Evolutionary conservation across 176 grass and related monocot species (phyloP), one percentile per base, ranked within the genome.

Genomic region (Zoysia pacifica): DNA sequence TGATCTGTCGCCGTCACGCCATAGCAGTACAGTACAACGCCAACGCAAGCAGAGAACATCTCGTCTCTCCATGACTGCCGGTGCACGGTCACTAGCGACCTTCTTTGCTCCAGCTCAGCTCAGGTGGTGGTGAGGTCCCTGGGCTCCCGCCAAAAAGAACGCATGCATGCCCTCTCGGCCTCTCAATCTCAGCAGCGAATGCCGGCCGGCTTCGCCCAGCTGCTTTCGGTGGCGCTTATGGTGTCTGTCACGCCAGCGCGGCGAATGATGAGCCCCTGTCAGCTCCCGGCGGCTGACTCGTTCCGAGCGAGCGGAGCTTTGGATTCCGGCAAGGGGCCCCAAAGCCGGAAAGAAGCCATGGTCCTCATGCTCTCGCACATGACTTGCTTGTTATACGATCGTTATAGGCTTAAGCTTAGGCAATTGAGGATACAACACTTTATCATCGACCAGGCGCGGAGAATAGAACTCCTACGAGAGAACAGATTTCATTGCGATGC

Each of bases 321-420:
- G 80, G 86, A 87, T 70, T 62, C 79, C 73, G 70, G 73, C 73
- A 64, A 5, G 71, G 14, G 85, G 6, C 47, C 65, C 37, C 49
- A 5, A 28, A 76, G 8, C 3, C 73, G 13, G 55, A 56, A 82
- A 87, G 70, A 65, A 49, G 16, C 48, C 47, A 13, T 2, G 18
- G 20, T 11, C 63, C 43, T 7, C 28, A 28, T 28, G 44, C 36
- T 12, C 62, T 52, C 5, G 85, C 79, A 87, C 77, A 75, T 81
- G 77, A 59, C 7, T 11, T 10, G 44, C 40, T 36, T 5, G 59
- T 3, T 7, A 36, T 36, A 1, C 2, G 6, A 20, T 20, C 6
- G 1, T 0, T 28, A 72, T 16, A 19, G 13, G 19, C 28, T 81
- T 0, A 10, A 40, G 14, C 62, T 15, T 28, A 28, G 28, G 28